phyloP scores from a whole-genome alignment of 345 rosid genomes.

The Melaleuca alternifolia region DNA sequence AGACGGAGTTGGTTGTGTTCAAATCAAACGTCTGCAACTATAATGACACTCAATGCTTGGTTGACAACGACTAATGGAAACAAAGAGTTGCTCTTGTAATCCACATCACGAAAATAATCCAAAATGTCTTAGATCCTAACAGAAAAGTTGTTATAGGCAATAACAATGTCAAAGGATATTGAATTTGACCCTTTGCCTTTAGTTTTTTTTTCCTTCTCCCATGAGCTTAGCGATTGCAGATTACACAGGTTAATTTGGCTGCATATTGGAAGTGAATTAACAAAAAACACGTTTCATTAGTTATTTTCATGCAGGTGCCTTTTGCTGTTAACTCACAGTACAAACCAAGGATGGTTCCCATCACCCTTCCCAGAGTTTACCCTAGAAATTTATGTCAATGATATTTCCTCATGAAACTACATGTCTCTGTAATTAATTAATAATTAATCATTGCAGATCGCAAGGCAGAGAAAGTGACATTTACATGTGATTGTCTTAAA shows the following conservation, averaged over 20 bases:
- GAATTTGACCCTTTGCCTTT: background rate
- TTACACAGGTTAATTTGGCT: background rate
- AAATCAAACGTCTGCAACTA: background rate
- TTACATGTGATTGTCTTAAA: background rate
- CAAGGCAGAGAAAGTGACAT: background rate
- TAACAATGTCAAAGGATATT: background rate
- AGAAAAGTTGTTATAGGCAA: background rate
- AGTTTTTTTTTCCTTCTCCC: too few relatives aligned
- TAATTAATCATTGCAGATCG: background rate
- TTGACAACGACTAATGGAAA: background rate
- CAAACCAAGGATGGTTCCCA: background rate
- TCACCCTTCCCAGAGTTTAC: background rate
- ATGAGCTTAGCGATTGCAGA: background rate
- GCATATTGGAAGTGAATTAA: background rate
- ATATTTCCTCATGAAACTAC: too few relatives aligned
- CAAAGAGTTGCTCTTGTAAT: background rate
- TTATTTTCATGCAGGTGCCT: too few relatives aligned
- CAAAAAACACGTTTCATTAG: too few relatives aligned
- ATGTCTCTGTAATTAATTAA: too few relatives aligned
- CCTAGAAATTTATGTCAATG: background rate
- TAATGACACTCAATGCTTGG: background rate
- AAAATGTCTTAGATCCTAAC: background rate
- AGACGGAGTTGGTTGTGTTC: too few relatives aligned
- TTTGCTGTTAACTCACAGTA: too few relatives aligned
- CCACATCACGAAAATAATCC: background rate